Base-by-base conservation (phyloP, 768 basidiomycete species). In the Pulveroboletus frians region DNA sequence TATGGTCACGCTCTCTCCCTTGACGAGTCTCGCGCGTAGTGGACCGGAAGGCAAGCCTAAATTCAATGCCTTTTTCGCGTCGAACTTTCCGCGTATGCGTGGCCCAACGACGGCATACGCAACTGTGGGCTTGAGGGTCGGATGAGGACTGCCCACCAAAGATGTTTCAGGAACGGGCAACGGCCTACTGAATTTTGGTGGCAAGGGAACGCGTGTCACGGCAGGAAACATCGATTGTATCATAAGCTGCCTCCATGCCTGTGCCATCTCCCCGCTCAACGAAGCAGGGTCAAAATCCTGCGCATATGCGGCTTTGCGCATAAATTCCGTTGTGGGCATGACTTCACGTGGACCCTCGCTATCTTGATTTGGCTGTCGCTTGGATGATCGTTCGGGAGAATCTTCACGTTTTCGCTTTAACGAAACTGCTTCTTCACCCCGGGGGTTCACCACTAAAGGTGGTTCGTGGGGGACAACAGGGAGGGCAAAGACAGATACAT, bases 51-150 rank as follows among this genome's bases (percentile, higher is more conserved):
- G 77, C 2, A 97, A 69, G 5, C 85, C 83, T 2, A 92, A 72
- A 38, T 71, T 77, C 9, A 72, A 59, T 0, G 92, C 88, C 53
- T 79, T 81, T 52, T 70, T 64, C 0, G 67, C 81, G 52, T 92
- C 77, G 60, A 97, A 95, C 65, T 88, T 90, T 9, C 80, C 80
- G 1, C 80, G 77, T 35, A 73, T 65, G 13, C 71, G 73, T 3
- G 80, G 79, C 0, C 80, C 80, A 36, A 79, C 69, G 37, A 80
- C 48, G 14, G 80, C 64, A 57, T 80, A 81, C 4, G 73, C 76
- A 30, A 79, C 52, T 0, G 77, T 72, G 4, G 73, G 67, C 39
- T 68, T 65, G n/a, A 58, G 37, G 5, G 13, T 39, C 4, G 55
- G 53, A 37, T 57, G 50, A 21, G 55, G 27, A 20, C 46, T 34